Evolutionary conservation across 768 basidiomycete genomes (phyloP).

Genomic region (Tulasnella calospora): DNA sequence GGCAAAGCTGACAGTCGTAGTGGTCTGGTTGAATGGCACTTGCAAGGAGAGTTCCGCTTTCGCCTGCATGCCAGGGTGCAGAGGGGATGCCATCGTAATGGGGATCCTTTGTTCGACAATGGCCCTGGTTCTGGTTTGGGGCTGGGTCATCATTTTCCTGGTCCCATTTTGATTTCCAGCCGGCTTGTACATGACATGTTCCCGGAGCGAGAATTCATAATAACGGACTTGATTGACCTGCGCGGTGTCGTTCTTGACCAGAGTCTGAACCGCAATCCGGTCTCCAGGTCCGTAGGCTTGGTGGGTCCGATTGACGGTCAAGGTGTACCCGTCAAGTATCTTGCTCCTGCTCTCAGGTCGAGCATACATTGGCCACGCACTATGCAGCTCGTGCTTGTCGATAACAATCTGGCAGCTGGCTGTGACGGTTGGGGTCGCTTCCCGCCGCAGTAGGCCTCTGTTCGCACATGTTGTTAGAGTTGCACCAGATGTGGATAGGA

Average conservation of each 20-base stretch:
- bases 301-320: constrained; percentile 67
- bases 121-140: constrained; percentile 50
- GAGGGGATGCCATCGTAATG: constrained; percentile 51
- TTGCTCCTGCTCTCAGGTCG: constrained; percentile 68
- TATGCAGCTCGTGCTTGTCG: constrained; percentile 90
- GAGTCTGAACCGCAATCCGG: constrained; percentile 63
- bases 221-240: constrained; percentile 71
- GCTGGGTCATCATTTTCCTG: constrained; percentile 44
- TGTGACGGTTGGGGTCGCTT: constrained; percentile 64
- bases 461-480: background rate
- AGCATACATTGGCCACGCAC: constrained; percentile 86
- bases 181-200: constrained; percentile 69
- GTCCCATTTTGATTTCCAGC: constrained; percentile 44
- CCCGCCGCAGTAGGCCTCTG: constrained; percentile 78
- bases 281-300: constrained; percentile 87
- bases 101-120: constrained; percentile 69
- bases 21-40: constrained; percentile 68
- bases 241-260: constrained; percentile 64
- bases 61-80: constrained; percentile 68
- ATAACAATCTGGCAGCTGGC: constrained; percentile 69
- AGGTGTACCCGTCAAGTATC: constrained; percentile 61
- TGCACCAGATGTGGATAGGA: constrained; percentile 5
- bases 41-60: constrained; percentile 67
- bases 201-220: constrained; percentile 75
- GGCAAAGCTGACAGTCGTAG: constrained; percentile 75